Evolutionary conservation across 1,284 basidiomycete species (phyloP).

Genomic region (Rhodofomes roseus): DNA sequence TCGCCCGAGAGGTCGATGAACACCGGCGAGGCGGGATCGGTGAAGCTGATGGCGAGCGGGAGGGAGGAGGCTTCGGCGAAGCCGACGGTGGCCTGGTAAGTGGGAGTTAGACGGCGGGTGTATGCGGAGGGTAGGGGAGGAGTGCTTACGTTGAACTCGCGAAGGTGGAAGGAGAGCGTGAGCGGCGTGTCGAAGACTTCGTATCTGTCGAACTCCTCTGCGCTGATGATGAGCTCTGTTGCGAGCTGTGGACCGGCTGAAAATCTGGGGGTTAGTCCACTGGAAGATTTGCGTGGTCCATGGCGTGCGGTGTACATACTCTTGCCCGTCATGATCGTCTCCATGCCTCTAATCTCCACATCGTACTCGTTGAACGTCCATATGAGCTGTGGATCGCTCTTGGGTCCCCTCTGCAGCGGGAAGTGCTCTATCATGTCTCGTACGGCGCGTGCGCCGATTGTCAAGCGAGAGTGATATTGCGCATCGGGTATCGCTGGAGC

Average conservation of each 20-base stretch:
- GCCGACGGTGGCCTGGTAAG: conserved; percentile 63
- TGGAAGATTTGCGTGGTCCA: not conserved
- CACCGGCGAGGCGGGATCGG: conserved; percentile 65
- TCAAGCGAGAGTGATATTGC: conserved; percentile 56
- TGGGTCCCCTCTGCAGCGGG: conserved; percentile 52
- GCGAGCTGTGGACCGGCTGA: conserved; percentile 59
- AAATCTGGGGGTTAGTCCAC: not conserved
- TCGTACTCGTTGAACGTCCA: conserved; percentile 70
- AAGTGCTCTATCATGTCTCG: conserved; percentile 82
- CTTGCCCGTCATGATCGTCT: conserved; percentile 60
- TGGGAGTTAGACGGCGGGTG: not conserved
- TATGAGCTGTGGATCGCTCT: conserved; percentile 70
- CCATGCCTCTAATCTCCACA: conserved; percentile 63
- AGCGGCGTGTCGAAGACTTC: conserved; percentile 56
- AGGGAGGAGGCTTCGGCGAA: conserved; percentile 69
- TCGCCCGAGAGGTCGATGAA: conserved; percentile 71
- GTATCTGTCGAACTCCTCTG: conserved; percentile 75
- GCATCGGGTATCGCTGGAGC: conserved; percentile 57
- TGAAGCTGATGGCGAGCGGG: conserved; percentile 68
- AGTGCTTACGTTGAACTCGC: conserved; percentile 70
- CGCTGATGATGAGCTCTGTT: conserved; percentile 69
- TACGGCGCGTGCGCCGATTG: conserved; percentile 64
- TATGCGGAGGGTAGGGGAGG: not conserved
- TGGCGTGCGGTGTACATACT: conserved; percentile 36
- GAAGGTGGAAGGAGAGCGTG: conserved; percentile 72